Evolutionary conservation across 208 protist species (phyloP).

Genomic region (Herpetomonas tarakana): DNA sequence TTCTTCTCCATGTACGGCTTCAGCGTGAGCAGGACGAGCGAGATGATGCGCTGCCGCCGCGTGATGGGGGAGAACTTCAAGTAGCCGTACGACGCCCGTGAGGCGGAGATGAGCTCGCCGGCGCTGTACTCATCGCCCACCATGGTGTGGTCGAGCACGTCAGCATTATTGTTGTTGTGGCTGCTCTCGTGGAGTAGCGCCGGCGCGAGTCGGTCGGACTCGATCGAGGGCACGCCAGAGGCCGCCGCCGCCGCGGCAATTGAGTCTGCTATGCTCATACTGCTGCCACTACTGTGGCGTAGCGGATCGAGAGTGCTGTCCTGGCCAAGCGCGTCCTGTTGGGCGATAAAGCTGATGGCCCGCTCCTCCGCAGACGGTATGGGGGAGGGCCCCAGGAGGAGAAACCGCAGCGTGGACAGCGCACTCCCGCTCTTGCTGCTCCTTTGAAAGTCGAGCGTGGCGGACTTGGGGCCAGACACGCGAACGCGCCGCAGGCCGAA

Average conservation of each 20-base stretch:
- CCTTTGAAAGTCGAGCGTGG: slow-evolving; percentile 2
- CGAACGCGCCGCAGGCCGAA: slow-evolving; percentile 54
- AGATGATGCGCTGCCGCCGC: slow-evolving; percentile 31
- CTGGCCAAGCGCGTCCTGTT: not conserved
- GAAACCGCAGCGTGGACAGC: slow-evolving; percentile 31
- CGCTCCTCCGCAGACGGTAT: slow-evolving; percentile 46
- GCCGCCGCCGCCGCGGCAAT: not conserved
- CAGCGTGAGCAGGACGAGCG: slow-evolving; percentile 55
- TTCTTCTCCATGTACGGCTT: slow-evolving; percentile 58
- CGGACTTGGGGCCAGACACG: slow-evolving; percentile 18
- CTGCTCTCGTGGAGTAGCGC: not conserved
- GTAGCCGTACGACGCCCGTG: slow-evolving; percentile 60
- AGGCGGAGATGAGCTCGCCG: slow-evolving; percentile 35
- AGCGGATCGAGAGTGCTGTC: no score
- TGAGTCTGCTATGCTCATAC: not conserved
- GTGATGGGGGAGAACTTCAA: slow-evolving; percentile 51
- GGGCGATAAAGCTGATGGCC: slow-evolving; percentile 34
- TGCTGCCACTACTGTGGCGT: no score
- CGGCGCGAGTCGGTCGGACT: not conserved
- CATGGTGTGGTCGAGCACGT: not conserved
- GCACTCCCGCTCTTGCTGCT: slow-evolving; percentile 2
- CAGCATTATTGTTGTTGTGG: not conserved
- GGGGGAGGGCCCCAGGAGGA: slow-evolving; percentile 44
- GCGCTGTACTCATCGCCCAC: slow-evolving; percentile 20
- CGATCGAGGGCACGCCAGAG: not conserved